These are phyloP conservation scores for Podospora appendiculata DNA, from an alignment of 495 filamentous ascomycete genomes.

Conservation along the genomic window DNA sequence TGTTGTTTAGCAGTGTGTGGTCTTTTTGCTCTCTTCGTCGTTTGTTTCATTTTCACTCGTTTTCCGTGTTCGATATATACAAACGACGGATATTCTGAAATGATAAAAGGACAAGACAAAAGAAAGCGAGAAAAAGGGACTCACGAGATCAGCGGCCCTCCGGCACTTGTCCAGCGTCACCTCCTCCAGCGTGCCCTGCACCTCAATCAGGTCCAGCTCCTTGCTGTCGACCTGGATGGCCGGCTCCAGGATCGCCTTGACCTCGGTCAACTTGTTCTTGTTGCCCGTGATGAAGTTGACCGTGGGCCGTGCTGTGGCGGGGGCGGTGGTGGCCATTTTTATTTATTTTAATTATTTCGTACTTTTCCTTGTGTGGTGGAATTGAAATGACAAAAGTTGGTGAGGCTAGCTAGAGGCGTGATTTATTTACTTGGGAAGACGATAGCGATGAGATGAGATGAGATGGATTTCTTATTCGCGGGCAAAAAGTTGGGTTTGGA, in stretches of 20 bases:
- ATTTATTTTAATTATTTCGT: background rate
- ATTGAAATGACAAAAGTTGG: too few species aligned
- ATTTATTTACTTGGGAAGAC: too few species aligned
- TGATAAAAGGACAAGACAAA: background rate
- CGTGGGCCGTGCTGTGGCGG: constrained; percentile 15
- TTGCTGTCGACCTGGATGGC: constrained; percentile 66
- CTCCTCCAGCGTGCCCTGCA: constrained; percentile 89
- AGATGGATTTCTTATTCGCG: too few species aligned
- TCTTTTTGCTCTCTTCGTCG: too few species aligned
- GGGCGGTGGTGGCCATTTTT: constrained; percentile 11
- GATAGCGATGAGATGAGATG: too few species aligned
- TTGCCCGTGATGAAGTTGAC: constrained; percentile 97
- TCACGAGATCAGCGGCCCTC: constrained; percentile 61
- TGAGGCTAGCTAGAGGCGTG: too few species aligned
- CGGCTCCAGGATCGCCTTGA: constrained; percentile 72
- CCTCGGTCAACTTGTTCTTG: constrained; percentile 83
- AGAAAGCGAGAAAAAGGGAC: background rate
- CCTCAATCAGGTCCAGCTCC: constrained; percentile 72
- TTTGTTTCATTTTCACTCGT: too few species aligned
- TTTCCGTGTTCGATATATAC: too few species aligned
- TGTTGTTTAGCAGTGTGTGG: too few species aligned
- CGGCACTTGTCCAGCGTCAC: constrained; percentile 82
- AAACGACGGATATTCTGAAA: too few species aligned
- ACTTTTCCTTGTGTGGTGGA: background rate
- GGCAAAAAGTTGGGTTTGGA: background rate